Evolutionary conservation across 2,329 filamentous ascomycete genomes (phyloP).

Genomic region (Bertia moriformis): DNA sequence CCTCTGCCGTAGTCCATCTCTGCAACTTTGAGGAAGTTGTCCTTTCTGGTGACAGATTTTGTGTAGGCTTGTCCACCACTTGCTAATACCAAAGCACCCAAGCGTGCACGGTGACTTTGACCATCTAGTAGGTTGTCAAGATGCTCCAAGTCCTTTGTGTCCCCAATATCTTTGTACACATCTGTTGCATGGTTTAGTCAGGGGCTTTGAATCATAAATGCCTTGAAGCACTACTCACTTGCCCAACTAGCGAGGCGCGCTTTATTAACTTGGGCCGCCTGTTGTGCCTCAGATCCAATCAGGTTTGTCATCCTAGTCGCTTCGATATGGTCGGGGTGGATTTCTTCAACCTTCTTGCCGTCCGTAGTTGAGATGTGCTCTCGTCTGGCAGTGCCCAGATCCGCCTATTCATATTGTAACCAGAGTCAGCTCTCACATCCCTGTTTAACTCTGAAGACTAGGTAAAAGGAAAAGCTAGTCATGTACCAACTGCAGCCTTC

Average conservation of each 20-base stretch:
- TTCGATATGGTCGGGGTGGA: not conserved
- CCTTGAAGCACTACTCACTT: not conserved
- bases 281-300: not conserved
- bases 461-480: too few relatives aligned
- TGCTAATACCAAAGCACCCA: not conserved
- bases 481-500: not conserved
- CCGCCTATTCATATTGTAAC: not conserved
- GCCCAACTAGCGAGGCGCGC: not conserved
- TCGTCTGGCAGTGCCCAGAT: not conserved
- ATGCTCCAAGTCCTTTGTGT: not conserved
- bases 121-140: not conserved
- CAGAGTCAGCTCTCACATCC: not conserved
- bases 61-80: not conserved
- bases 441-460: not conserved
- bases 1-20: not conserved
- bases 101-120: not conserved
- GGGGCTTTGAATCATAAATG: not conserved
- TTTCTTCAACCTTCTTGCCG: not conserved
- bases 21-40: not conserved
- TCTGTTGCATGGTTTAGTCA: not conserved
- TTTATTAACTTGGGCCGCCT: not conserved
- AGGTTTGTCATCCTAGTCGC: not conserved
- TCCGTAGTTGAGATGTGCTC: constrained; percentile 1
- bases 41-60: not conserved
- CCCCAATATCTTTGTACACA: not conserved